These are phyloP conservation scores for Hymenoscyphus fructigenus DNA, from an alignment of 2,329 filamentous ascomycete genomes.

Conservation along the genomic window DNA sequence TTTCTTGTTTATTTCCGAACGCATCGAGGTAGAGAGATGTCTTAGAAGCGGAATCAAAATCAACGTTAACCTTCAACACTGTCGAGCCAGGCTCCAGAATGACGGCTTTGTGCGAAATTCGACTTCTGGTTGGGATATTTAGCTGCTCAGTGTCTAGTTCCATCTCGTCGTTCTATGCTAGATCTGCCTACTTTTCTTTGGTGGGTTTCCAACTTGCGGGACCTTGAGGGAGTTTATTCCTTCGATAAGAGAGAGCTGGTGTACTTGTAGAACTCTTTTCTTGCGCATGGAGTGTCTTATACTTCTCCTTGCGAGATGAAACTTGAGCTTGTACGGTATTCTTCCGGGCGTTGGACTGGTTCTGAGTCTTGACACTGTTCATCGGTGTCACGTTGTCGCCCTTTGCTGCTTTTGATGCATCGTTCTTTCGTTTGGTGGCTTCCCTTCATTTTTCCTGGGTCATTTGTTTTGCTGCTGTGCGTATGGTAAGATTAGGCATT, in stretches of 20 bases:
- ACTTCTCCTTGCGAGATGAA: neutral
- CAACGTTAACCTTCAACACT: neutral
- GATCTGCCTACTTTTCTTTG: neutral
- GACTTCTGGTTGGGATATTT: neutral
- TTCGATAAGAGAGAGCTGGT: neutral
- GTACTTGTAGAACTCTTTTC: neutral
- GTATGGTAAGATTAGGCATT: neutral
- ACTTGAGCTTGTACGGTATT: neutral
- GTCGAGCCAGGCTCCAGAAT: neutral
- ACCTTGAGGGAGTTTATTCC: neutral
- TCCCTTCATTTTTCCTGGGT: neutral
- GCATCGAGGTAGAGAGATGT: neutral
- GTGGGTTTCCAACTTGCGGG: neutral
- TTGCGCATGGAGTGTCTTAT: neutral
- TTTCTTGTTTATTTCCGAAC: neutral
- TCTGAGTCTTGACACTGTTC: neutral
- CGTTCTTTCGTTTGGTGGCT: neutral
- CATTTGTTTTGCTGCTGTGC: neutral
- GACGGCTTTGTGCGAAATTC: neutral
- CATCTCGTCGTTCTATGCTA: neutral
- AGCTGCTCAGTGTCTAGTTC: neutral
- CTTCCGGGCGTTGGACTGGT: neutral
- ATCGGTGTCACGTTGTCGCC: neutral
- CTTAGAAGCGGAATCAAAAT: neutral
- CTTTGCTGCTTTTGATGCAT: neutral